Evolutionary conservation across 2,329 filamentous ascomycete genomes (phyloP), one percentile per base, ranked within the genome.

Genomic region (Geosmithia morbida): DNA sequence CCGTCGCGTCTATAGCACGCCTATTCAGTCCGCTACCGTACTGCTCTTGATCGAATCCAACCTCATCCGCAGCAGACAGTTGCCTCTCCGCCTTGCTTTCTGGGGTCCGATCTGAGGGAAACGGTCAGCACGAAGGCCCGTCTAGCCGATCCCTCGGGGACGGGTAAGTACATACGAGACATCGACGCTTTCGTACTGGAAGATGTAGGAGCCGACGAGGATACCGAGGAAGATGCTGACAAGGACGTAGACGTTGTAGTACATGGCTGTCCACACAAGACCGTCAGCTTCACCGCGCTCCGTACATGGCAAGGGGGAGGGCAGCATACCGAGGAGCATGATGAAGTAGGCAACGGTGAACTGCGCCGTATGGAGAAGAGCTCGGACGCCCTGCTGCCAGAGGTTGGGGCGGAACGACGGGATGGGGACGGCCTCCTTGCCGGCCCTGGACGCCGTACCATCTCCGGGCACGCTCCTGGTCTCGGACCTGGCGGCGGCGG

Each of bases 161-260:
- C 11, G 10, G 33, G 33, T 37, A 16, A 7, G 33, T 37, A 37
- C 33, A 16, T 37, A 63, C 59, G 53, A 51, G 5, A 57, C 51
- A 7, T 57, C 51, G 16, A 77, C 55, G 0, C 60, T 65, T 59
- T 85, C 82, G 83, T 84, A 89, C 29, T 79, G 75, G 59, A 87
- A 90, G 50, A 85, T 57, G 52, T 88, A 86, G 13, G 75, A 71
- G 16, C 86, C 87, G 5, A 89, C 48, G 52, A 78, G 87, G 1
- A 83, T 78, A 1, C 87, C 87, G 48, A 90, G 74, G 51, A 90
- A 77, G 60, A 92, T 87, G 54, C 79, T 86, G 50, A 90, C 81
- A 60, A 92, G 85, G 52, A 92, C 73, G 62, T 87, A 92, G 10
- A 81, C 77, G 54, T 78, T 79, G 64, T 73, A 79, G 59, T 78